phyloP scores from a whole-genome alignment of 2,329 filamentous ascomycete genomes.

The Sordariomycetes sp. region DNA sequence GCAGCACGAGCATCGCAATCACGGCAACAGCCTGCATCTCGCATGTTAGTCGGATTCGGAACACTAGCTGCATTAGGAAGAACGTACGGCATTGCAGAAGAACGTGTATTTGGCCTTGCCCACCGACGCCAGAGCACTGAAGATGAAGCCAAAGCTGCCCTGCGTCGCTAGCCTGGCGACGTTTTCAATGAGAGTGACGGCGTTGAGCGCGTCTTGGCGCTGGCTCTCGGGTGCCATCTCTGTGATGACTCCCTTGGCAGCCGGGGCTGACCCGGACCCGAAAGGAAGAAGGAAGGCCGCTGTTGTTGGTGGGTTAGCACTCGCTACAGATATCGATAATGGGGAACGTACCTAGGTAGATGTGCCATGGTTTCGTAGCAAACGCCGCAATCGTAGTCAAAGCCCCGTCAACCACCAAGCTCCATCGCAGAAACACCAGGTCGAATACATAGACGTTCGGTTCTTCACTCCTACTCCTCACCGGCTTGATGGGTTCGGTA shows the following conservation, averaged over 20 bases:
- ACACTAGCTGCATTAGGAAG: not conserved
- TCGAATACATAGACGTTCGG: slow-evolving; percentile 50
- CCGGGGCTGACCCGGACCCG: slow-evolving; percentile 58
- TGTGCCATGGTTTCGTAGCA: slow-evolving; percentile 55
- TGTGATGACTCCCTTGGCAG: slow-evolving; percentile 65
- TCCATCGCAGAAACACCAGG: slow-evolving; percentile 57
- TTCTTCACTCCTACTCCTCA: slow-evolving; percentile 22
- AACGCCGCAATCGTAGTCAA: slow-evolving; percentile 56
- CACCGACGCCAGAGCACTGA: slow-evolving; percentile 50
- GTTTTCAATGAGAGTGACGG: slow-evolving; percentile 62
- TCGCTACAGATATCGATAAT: not conserved
- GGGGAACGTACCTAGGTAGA: slow-evolving; percentile 44
- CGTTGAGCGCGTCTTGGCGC: slow-evolving; percentile 57
- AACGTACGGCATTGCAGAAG: slow-evolving; percentile 53
- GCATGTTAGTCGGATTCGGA: not conserved
- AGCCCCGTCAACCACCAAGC: slow-evolving; percentile 53
- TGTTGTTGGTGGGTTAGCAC: slow-evolving; percentile 9
- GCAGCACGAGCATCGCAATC: slow-evolving; percentile 26
- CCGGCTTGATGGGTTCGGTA: slow-evolving; percentile 31
- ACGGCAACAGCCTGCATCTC: slow-evolving; percentile 38
- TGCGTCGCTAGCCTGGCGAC: slow-evolving; percentile 55
- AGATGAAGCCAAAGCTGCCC: slow-evolving; percentile 58
- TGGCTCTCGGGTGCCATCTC: slow-evolving; percentile 57
- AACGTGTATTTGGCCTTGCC: slow-evolving; percentile 56
- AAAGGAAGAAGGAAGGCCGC: slow-evolving; percentile 57